Evolutionary conservation across 129 eudicot species (phyloP), one percentile per base, ranked within the genome.

Genomic region (Centella asiatica): DNA sequence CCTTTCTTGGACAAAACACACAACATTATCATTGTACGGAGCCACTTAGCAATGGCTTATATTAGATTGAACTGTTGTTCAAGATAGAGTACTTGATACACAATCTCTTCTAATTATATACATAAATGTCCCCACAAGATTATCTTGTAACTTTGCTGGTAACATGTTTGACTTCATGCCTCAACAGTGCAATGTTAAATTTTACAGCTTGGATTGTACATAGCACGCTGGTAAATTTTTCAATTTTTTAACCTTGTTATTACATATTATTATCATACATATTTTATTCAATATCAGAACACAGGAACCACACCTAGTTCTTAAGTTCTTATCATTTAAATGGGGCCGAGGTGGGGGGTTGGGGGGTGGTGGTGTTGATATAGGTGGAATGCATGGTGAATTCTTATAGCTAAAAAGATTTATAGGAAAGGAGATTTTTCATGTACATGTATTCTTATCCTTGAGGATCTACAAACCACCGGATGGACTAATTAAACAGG

Each of bases 11-110:
- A 23, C 37, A 44, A 45, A 36, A 14, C 57, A 29, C 34, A 66
- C 28, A 64, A 45, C 58, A 46, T 63, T 77, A 72, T 77, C 62
- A 84, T 74, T 69, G 79, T 72, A 80, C 81, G 68, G 66, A 44
- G 53, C 64, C 74, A 71, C 65, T 40, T 54, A 71, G 74, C 73
- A 14, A 52, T 14, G 1, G n/a, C n/a, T n/a, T 64, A 64, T 49
- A 54, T 28, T 34, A 47, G n/a, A 58, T 79, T 70, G 85, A 74
- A 79, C 57, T 70, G 60, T 33, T 65, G 69, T 49, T 51, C 47
- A 49, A 49, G 69, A 49, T 60, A 65, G 26, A 34, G 59, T 34
- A 49, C 59, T 20, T 33, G 14, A 14, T 50, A 23, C 36, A 48
- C 18, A 19, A 46, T 28, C 56, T 63, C 32, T 8, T n/a, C n/a